Percentiles rank a stretch among this genome's conserved stretches.
Evolutionary conservation across 768 basidiomycete genomes (phyloP).

Genomic region (Mycena pura): DNA sequence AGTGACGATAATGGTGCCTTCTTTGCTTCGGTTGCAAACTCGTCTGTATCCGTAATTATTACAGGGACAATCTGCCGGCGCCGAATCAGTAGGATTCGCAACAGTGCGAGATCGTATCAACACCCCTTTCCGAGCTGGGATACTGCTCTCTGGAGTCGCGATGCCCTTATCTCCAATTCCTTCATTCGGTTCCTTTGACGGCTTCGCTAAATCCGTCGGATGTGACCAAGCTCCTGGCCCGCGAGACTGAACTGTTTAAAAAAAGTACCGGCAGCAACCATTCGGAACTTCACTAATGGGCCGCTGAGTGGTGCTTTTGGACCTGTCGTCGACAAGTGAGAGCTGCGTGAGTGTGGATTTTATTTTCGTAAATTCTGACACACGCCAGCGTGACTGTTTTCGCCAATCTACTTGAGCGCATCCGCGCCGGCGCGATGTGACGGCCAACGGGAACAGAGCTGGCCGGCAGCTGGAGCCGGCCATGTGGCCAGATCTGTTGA

Average conservation of each 20-base stretch:
- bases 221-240: constrained; percentile 28
- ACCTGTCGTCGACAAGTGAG: too few relatives aligned
- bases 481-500: too few relatives aligned
- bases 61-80: constrained; percentile 16
- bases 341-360: too few relatives aligned
- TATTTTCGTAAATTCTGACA: too few relatives aligned
- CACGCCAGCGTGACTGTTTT: too few relatives aligned
- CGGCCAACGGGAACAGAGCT: too few relatives aligned
- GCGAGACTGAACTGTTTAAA: constrained; percentile 28
- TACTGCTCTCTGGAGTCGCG: constrained; percentile 7
- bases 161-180: not conserved
- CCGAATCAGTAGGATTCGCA: not conserved
- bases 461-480: too few relatives aligned
- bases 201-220: constrained; percentile 11
- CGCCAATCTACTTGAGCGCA: too few relatives aligned
- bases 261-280: too few relatives aligned
- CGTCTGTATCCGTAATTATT: not conserved
- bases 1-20: constrained; percentile 32
- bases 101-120: not conserved
- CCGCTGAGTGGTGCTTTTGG: too few relatives aligned
- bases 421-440: too few relatives aligned
- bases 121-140: constrained; percentile 6
- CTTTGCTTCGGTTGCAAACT: not conserved
- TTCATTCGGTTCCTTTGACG: constrained; percentile 6
- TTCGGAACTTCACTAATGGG: too few relatives aligned